Evolutionary conservation across 225 moss, liverwort and hornwort genomes (phyloP).

Genomic region (Bryum argenteum): DNA sequence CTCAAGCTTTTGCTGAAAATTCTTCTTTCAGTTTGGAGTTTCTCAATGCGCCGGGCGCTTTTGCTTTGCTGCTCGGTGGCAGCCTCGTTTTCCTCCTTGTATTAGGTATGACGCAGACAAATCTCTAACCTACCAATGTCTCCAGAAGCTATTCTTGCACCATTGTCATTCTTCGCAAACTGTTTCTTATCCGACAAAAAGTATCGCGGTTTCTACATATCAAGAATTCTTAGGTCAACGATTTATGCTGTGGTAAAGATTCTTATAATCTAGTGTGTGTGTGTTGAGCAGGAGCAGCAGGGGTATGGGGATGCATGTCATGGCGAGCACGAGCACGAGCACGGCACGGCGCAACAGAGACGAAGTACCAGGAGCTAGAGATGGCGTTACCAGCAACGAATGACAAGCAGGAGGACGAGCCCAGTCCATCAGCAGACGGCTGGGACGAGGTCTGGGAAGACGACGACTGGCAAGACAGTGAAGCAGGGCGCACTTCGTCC

Average conservation of each 20-base stretch:
- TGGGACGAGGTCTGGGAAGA: slow-evolving; percentile 65
- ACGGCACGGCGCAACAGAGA: slow-evolving; percentile 36
- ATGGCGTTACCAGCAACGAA: slow-evolving; percentile 34
- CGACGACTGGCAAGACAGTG: slow-evolving; percentile 54
- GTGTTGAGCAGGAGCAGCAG: slow-evolving; percentile 33
- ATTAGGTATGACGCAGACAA: slow-evolving; percentile 31
- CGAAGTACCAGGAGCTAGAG: slow-evolving; percentile 57
- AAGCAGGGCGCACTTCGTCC: slow-evolving; percentile 47
- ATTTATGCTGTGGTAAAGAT: too few species aligned
- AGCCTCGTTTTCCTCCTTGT: slow-evolving; percentile 37
- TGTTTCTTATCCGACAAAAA: too few species aligned
- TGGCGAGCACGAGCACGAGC: slow-evolving; percentile 36
- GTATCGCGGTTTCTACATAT: too few species aligned
- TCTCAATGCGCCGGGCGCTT: slow-evolving; percentile 28
- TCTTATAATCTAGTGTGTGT: not conserved
- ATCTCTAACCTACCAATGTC: too few species aligned
- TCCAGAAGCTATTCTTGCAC: too few species aligned
- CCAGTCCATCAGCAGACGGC: slow-evolving; percentile 37
- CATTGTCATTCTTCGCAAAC: too few species aligned
- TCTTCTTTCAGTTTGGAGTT: slow-evolving; percentile 27
- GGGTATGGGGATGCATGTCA: slow-evolving; percentile 42
- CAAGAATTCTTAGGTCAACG: too few species aligned
- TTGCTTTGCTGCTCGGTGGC: slow-evolving; percentile 43
- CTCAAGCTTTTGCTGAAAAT: slow-evolving; percentile 22
- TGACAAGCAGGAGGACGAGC: slow-evolving; percentile 28